A percentile compares a stretch with the other conserved stretches of the same genome.
phyloP scores from a whole-genome alignment of 225 moss, liverwort and hornwort species.

The Lunularia cruciata region DNA sequence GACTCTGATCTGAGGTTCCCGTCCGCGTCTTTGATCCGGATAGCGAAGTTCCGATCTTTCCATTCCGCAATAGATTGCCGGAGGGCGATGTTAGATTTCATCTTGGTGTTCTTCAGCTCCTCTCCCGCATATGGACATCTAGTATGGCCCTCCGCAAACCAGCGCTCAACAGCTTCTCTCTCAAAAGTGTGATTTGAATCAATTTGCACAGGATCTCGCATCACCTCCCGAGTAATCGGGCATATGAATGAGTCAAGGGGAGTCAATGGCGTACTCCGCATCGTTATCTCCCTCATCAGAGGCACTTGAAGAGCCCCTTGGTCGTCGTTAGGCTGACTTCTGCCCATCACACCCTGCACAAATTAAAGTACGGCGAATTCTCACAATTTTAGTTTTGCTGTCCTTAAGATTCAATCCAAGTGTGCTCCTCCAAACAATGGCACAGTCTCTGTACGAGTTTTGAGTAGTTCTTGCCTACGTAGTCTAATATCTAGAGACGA shows the following conservation, averaged over 20 bases:
- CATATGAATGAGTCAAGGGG: constrained; percentile 83
- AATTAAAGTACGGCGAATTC: no score
- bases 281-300: constrained; percentile 36
- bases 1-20: constrained; percentile 55
- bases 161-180: constrained; percentile 63
- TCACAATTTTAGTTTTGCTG: no score
- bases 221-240: constrained; percentile 79
- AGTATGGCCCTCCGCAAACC: constrained; percentile 74
- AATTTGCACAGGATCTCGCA: constrained; percentile 90
- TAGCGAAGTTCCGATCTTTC: constrained; percentile 69
- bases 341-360: constrained; percentile 32
- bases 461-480: no score
- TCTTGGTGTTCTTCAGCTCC: constrained; percentile 78
- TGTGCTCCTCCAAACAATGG: no score
- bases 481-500: no score
- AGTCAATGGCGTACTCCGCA: constrained; percentile 55
- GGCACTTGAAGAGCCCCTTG: constrained; percentile 29
- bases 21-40: constrained; percentile 66
- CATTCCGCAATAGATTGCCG: constrained; percentile 81
- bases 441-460: no score
- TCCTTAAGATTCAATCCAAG: no score
- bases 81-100: constrained; percentile 71
- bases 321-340: constrained; percentile 19
- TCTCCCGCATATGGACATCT: constrained; percentile 77
- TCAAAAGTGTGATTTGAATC: constrained; percentile 84